These are phyloP conservation scores for Carex parvula DNA, from an alignment of 176 grass and related monocot species.

Conservation along the genomic window DNA sequence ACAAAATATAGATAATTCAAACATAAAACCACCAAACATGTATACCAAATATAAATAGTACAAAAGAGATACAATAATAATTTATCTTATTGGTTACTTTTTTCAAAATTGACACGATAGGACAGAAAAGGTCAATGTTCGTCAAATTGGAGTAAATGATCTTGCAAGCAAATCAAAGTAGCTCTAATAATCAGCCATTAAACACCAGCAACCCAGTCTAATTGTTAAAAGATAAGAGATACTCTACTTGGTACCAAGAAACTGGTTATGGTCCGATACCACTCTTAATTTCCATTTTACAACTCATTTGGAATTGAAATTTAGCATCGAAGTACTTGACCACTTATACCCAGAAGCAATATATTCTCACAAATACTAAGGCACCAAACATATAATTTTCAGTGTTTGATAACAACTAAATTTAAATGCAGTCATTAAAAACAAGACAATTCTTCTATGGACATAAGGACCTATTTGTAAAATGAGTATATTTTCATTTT, in stretches of 20 bases:
- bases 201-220: background rate
- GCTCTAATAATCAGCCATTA: background rate
- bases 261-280: background rate
- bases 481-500: too few species aligned
- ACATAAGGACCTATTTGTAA: too few species aligned
- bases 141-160: background rate
- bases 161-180: background rate
- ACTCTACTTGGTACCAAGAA: background rate
- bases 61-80: background rate
- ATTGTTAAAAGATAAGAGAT: background rate
- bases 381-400: background rate
- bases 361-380: background rate
- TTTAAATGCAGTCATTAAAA: background rate
- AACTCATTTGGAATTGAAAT: background rate
- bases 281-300: background rate
- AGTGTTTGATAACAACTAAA: background rate
- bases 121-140: background rate
- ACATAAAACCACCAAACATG: too few species aligned
- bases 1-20: too few species aligned
- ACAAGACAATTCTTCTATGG: too few species aligned
- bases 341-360: background rate
- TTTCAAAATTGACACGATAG: background rate
- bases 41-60: too few species aligned
- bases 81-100: background rate
- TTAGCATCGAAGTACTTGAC: background rate